These are phyloP conservation scores for Clitoria ternatea DNA, from an alignment of 306 rosid genomes.

Conservation along the genomic window DNA sequence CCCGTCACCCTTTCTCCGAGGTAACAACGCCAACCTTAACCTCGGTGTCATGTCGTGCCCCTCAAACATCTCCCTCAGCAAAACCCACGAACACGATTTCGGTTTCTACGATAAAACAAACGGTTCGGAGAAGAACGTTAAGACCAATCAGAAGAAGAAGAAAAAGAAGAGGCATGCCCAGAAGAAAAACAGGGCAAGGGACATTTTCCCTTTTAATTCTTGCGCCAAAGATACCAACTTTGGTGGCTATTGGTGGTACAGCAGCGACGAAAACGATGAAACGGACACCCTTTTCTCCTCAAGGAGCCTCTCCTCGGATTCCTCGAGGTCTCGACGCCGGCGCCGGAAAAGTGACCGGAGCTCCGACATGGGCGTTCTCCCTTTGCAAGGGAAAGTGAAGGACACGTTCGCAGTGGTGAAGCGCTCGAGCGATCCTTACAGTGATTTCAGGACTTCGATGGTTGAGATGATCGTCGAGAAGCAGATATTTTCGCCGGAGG, in stretches of 20 bases:
- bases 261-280: slow-evolving; percentile 77
- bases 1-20: slow-evolving; percentile 35
- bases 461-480: slow-evolving; percentile 94
- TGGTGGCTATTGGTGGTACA: slow-evolving; percentile 66
- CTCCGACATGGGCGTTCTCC: slow-evolving; percentile 50
- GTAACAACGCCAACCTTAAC: neutral
- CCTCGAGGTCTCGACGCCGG: slow-evolving; percentile 50
- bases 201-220: slow-evolving; percentile 40
- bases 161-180: slow-evolving; percentile 34
- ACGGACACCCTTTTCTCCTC: slow-evolving; percentile 81
- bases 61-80: slow-evolving; percentile 39
- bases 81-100: slow-evolving; percentile 29
- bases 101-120: slow-evolving; percentile 7
- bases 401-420: slow-evolving; percentile 92
- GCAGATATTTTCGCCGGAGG: slow-evolving; percentile 65
- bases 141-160: slow-evolving; percentile 22
- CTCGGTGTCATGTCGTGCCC: slow-evolving; percentile 30
- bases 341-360: slow-evolving; percentile 35
- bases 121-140: slow-evolving; percentile 5
- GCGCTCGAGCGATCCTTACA: slow-evolving; percentile 89
- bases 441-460: slow-evolving; percentile 85
- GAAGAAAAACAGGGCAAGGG: slow-evolving; percentile 46
- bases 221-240: slow-evolving; percentile 48
- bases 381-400: slow-evolving; percentile 70
- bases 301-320: slow-evolving; percentile 65